Evolutionary conservation across 2,329 filamentous ascomycete genomes (phyloP).

Genomic region (Cadophora sp.): DNA sequence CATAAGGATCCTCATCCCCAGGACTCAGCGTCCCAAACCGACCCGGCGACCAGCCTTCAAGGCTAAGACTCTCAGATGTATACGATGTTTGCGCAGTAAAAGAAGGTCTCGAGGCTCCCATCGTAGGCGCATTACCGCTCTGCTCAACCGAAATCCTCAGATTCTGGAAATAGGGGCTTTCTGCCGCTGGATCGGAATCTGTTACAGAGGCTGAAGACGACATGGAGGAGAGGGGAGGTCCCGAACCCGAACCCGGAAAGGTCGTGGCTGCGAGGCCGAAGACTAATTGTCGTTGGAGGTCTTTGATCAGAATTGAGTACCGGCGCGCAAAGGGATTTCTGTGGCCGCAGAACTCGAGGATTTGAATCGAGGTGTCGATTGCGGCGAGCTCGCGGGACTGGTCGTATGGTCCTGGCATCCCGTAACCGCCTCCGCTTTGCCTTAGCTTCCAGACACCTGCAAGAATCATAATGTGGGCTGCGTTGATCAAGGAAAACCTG

Average conservation of each 20-base stretch:
- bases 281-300: constrained; percentile 22
- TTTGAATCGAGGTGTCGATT: constrained; percentile 27
- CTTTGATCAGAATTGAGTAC: constrained; percentile 26
- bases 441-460: constrained; percentile 27
- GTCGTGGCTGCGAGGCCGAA: constrained; percentile 9
- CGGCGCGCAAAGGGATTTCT: constrained; percentile 29
- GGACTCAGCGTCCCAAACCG: constrained; percentile 17
- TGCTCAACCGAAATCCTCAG: constrained; percentile 17
- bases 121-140: constrained; percentile 7
- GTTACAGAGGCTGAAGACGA: constrained; percentile 21
- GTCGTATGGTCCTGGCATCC: constrained; percentile 15
- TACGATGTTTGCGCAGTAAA: constrained; percentile 13
- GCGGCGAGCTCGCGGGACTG: constrained; percentile 25
- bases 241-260: constrained; percentile 13
- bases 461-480: constrained; percentile 27
- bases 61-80: constrained; percentile 14
- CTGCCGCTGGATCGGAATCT: constrained; percentile 20
- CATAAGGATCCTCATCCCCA: constrained; percentile 16
- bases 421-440: constrained; percentile 18
- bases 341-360: constrained; percentile 29
- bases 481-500: constrained; percentile 28
- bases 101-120: constrained; percentile 8
- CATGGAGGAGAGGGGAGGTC: constrained; percentile 18
- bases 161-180: constrained; percentile 20
- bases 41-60: constrained; percentile 19